Evolutionary conservation across 352 stramenopile genomes (phyloP), one percentile per base, ranked within the genome.

Genomic region (Pythium apleroticum): DNA sequence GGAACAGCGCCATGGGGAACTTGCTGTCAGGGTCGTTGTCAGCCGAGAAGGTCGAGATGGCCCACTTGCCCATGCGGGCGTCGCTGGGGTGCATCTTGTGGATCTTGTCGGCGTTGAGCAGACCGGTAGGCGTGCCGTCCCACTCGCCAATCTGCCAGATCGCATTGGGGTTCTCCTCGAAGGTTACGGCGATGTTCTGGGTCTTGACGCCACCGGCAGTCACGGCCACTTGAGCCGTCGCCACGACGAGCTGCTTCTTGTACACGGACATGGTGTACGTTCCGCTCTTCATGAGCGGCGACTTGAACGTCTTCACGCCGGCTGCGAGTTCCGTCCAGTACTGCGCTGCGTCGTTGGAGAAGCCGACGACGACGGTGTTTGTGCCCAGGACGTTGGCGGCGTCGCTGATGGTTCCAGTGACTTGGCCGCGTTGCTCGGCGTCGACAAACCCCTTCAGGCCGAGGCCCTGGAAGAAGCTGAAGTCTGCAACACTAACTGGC

Each of bases 101-200:
- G 63, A 87, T 83, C 70, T 80, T 87, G 68, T 81, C 66, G 4
- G 78, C 68, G 52, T 87, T 87, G 1, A 78, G 28, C 57, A 87
- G 83, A 9, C 76, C 76, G 24, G 74, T 59, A 19, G 78, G 76
- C 0, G 76, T 84, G 28, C 78, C 78, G 35, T 87, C 78, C 76
- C 76, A 87, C 48, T 61, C 54, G 12, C 78, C 78, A 25, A 87
- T 85, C 45, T 67, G 70, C 78, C 78, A 87, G 57, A 87, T 59
- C 15, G 76, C 68, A 5, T 63, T 52, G 4, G 57, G 35, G 14
- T 65, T 69, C 8, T 65, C 30, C 1, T 68, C 56, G 57, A 65
- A 76, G 1, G 65, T 72, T 10, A 87, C 72, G 10, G 68, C 41
- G 17, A 69, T 69, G 31, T 74, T 28, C 1, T 60, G 52, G 14